phyloP scores from a whole-genome alignment of 306 rosid genomes.

The Ormosia semicastrata region DNA sequence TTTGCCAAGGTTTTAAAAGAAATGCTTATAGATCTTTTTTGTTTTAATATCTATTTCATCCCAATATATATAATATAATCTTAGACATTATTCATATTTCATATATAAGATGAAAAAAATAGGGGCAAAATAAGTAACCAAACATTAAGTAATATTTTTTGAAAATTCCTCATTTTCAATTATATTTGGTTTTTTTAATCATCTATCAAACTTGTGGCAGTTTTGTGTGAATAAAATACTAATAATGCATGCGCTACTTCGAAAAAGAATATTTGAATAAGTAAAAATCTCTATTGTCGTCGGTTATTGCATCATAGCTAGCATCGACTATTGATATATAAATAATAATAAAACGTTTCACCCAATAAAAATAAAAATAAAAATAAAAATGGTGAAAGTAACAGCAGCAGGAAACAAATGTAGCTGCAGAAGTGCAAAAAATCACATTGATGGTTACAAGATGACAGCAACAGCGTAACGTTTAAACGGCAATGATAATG shows the following conservation, averaged over 20 bases:
- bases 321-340: too few species aligned
- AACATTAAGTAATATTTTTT: background rate
- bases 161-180: too few species aligned
- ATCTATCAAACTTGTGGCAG: too few species aligned
- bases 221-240: too few species aligned
- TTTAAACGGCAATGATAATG: constrained; percentile 2
- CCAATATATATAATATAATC: background rate
- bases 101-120: too few species aligned
- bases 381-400: background rate
- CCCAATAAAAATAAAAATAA: background rate
- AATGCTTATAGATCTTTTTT: background rate
- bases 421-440: background rate
- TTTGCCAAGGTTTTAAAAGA: background rate
- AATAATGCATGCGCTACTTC: too few species aligned
- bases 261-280: too few species aligned
- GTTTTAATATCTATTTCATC: background rate
- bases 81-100: background rate
- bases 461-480: background rate
- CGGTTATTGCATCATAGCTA: too few species aligned
- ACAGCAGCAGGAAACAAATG: background rate
- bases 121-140: background rate
- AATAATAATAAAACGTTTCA: too few species aligned
- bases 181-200: too few species aligned
- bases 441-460: background rate
- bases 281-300: too few species aligned